Evolutionary conservation across 345 rosid species (phyloP).

Genomic region (Microthlaspi erraticum): DNA sequence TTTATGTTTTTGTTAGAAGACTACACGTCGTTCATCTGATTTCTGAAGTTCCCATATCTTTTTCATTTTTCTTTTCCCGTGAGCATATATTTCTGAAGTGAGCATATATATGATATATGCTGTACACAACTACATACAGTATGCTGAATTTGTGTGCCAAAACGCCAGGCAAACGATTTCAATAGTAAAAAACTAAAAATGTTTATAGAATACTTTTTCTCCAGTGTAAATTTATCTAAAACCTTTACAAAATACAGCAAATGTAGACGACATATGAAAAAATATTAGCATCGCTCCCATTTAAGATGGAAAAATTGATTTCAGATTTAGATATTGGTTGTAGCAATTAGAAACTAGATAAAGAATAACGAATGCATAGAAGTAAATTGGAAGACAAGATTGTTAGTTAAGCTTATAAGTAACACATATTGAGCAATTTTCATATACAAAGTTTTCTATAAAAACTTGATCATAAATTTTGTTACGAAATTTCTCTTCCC

Average conservation of each 20-base stretch:
- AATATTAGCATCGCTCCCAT: neutral
- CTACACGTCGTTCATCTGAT: neutral
- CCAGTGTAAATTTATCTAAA: neutral
- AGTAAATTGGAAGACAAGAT: neutral
- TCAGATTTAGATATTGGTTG: neutral
- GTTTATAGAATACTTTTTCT: neutral
- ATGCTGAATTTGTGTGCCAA: slow-evolving; percentile 5
- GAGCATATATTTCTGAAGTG: too few species aligned
- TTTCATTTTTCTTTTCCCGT: too few species aligned
- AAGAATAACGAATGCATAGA: neutral
- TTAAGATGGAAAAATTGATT: neutral
- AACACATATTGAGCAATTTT: neutral
- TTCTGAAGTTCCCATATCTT: too few species aligned
- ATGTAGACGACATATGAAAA: neutral
- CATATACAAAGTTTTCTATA: neutral
- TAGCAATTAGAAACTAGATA: neutral
- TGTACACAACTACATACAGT: neutral
- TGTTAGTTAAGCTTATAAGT: neutral
- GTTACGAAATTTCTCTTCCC: neutral
- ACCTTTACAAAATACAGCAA: neutral
- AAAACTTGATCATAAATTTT: neutral
- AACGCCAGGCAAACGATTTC: neutral
- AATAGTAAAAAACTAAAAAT: neutral
- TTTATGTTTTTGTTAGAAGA: neutral
- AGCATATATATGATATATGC: too few species aligned